These are phyloP conservation scores for Vaucheria bursata DNA, from an alignment of 352 stramenopile genomes.

Conservation along the genomic window DNA sequence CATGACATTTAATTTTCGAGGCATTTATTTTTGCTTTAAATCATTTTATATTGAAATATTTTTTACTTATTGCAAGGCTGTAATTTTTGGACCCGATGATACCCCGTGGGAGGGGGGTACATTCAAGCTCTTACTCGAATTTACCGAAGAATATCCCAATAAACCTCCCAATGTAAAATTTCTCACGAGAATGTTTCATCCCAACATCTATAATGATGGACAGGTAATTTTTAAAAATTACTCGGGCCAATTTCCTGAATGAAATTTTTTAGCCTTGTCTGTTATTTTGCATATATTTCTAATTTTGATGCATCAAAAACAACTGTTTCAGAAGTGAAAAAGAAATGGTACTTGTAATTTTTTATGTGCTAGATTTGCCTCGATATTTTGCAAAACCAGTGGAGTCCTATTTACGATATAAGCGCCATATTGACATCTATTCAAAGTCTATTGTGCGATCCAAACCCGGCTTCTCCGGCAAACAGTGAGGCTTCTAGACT, in stretches of 20 bases:
- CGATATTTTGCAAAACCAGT: slow-evolving; percentile 99
- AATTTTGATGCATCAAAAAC: too few relatives aligned
- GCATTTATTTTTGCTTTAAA: too few relatives aligned
- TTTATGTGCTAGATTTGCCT: slow-evolving; percentile 90
- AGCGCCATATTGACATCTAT: slow-evolving; percentile 98
- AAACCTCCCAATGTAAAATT: slow-evolving; percentile 91
- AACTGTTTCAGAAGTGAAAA: too few relatives aligned
- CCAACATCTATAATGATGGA: slow-evolving; percentile 89
- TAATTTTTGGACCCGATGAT: slow-evolving; percentile 88
- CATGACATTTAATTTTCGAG: too few relatives aligned
- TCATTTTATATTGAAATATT: slow-evolving; percentile 13
- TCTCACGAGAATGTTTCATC: slow-evolving; percentile 98
- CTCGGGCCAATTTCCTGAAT: slow-evolving; percentile 16
- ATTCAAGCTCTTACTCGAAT: slow-evolving; percentile 86
- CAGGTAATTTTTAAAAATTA: too few relatives aligned
- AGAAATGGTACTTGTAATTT: too few relatives aligned
- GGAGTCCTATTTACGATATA: slow-evolving; percentile 99
- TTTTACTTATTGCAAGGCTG: slow-evolving; percentile 54
- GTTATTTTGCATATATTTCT: too few relatives aligned
- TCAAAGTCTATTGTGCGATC: slow-evolving; percentile 96
- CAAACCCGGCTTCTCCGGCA: slow-evolving; percentile 95
- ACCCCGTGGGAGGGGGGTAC: slow-evolving; percentile 94
- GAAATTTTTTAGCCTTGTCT: too few relatives aligned
- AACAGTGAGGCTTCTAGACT: slow-evolving; percentile 67
- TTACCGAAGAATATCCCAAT: slow-evolving; percentile 99